These are phyloP conservation scores for Botryosphaeria dothidea DNA, from an alignment of 2,329 filamentous ascomycete genomes.

Conservation along the genomic window DNA sequence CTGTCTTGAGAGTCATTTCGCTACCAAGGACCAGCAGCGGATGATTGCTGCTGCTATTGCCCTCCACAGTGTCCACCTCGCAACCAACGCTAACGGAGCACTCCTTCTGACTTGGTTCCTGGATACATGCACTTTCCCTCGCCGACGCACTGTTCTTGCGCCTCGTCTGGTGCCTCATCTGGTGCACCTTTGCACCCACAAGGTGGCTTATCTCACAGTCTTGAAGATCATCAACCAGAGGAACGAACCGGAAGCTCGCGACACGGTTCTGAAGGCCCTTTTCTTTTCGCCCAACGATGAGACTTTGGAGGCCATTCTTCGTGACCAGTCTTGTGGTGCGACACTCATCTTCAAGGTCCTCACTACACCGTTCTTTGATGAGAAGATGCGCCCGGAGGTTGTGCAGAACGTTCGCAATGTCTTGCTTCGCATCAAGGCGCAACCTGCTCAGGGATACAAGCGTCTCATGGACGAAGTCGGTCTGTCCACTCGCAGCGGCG, in stretches of 20 bases:
- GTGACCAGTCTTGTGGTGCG: conserved; percentile 87
- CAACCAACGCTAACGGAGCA: conserved; percentile 94
- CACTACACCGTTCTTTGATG: conserved; percentile 96
- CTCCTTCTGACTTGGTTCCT: conserved; percentile 95
- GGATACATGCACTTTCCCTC: conserved; percentile 94
- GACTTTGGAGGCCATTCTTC: conserved; percentile 84
- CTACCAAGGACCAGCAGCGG: conserved; percentile 91
- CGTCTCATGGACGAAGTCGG: conserved; percentile 98
- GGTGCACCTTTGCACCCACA: conserved; percentile 95
- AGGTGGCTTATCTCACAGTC: conserved; percentile 95
- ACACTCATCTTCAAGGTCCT: conserved; percentile 98
- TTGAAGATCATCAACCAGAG: conserved; percentile 99
- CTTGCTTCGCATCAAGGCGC: conserved; percentile 84
- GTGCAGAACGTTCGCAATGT: conserved; percentile 91
- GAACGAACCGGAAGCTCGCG: conserved; percentile 86
- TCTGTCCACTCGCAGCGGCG: conserved; percentile 62
- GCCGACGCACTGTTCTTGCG: conserved; percentile 85
- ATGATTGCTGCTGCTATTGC: conserved; percentile 93
- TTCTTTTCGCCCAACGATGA: conserved; percentile 91
- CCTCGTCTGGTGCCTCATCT: conserved; percentile 90
- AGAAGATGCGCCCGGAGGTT: conserved; percentile 82
- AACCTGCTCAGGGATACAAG: conserved; percentile 95
- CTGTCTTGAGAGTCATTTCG: conserved; percentile 92
- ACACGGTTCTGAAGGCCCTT: conserved; percentile 83
- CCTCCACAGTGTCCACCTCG: conserved; percentile 93